Evolutionary conservation across 1,284 basidiomycete species (phyloP), one percentile per base, ranked within the genome.

Genomic region (Heimioporus retisporus): DNA sequence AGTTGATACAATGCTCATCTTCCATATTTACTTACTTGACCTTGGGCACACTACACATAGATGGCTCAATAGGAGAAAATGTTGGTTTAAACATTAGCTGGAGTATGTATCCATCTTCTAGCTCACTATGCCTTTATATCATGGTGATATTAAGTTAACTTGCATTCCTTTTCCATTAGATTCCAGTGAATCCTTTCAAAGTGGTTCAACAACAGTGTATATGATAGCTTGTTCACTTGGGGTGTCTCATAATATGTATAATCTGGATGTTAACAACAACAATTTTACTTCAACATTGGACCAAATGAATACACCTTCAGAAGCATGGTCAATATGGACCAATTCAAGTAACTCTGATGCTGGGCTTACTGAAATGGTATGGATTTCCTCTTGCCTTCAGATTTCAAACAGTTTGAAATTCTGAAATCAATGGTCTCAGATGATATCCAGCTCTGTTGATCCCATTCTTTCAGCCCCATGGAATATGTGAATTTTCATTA

Each of bases 311-410:
- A 13, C 13, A 25, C 18, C 40, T 6, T 21, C 59, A 14, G 35
- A 42, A 13, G 23, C 18, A 42, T 60, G 59, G 59, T 53, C 59
- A n/a, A 11, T 53, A 35, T 60, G 59, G 59, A 42, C n/a, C 14
- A 18, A n/a, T 18, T 23, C 40, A 40, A 53, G 25, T 28, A 5
- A n/a, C 3, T 28, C 14, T 8, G 50, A 18, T 21, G 53, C 50
- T 5, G 31, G 51, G 14, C 35, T 60, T 43, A 25, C 40, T 25
- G 11, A 13, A 50, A 60, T 60, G 48, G 59, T 53, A 60, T 4
- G 31, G 6, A 14, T 43, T 14, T 5, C 40, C 31, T 19, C 53
- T 53, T 35, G 18, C 18, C 6, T 19, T 53, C 6, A 4, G 15
- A 16, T 19, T 18, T 8, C 28, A 5, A 3, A 14, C 6, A 4